Percentiles rank a stretch among this genome's conserved stretches.
These are phyloP conservation scores for Epichloe amarillans DNA, from an alignment of 2,329 filamentous ascomycete genomes.

Conservation along the genomic window DNA sequence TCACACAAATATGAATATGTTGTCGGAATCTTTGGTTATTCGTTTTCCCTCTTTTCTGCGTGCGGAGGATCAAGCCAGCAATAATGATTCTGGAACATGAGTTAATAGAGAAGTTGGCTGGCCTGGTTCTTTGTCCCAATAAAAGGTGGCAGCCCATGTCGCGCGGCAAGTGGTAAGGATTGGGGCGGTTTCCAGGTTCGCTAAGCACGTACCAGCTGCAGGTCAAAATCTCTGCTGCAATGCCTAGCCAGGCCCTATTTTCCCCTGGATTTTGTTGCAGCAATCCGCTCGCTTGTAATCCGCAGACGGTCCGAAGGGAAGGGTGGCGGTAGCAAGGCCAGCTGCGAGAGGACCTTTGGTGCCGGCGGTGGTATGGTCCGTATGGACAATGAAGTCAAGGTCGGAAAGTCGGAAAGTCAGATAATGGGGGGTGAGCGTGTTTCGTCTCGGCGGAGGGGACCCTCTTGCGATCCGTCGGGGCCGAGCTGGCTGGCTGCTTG, in stretches of 20 bases:
- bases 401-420: background rate
- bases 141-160: slow-evolving; percentile 1
- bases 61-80: background rate
- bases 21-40: background rate
- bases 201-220: slow-evolving; percentile 4
- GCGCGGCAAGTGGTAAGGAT: slow-evolving; percentile 1
- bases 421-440: slow-evolving; percentile 1
- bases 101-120: background rate
- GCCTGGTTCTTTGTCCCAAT: background rate
- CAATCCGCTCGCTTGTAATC: background rate
- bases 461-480: slow-evolving; percentile 3
- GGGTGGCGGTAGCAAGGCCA: background rate
- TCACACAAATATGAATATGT: too few species aligned
- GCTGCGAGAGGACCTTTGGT: background rate
- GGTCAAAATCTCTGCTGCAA: slow-evolving; percentile 1
- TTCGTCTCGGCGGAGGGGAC: slow-evolving; percentile 1
- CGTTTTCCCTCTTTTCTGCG: background rate
- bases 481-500: background rate
- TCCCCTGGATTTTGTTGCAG: background rate
- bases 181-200: slow-evolving; percentile 1
- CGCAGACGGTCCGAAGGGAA: background rate
- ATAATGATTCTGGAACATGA: slow-evolving; percentile 2
- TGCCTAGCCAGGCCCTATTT: background rate
- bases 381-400: background rate
- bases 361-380: background rate